phyloP scores from a whole-genome alignment of 768 basidiomycete genomes.

The Phylloporus rhodoxanthus region DNA sequence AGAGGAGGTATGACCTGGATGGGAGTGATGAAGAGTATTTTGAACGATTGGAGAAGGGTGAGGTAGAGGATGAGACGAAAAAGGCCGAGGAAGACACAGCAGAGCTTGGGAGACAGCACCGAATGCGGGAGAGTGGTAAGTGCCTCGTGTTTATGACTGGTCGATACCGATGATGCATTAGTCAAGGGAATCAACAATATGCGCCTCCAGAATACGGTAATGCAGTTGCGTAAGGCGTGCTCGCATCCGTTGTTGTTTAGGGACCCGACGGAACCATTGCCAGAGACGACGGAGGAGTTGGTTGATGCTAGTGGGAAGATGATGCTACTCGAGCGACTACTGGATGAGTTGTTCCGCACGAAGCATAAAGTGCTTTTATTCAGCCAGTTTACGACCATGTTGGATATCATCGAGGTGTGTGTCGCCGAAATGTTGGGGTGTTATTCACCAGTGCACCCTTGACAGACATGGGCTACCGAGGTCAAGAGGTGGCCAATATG shows the following conservation, averaged over 20 bases:
- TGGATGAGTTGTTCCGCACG: slow-evolving; percentile 72
- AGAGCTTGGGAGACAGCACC: slow-evolving; percentile 53
- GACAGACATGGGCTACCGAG: slow-evolving; percentile 68
- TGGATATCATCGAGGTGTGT: slow-evolving; percentile 85
- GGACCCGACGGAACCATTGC: slow-evolving; percentile 22
- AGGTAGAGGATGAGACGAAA: slow-evolving; percentile 32
- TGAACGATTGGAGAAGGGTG: slow-evolving; percentile 48
- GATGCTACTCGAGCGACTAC: slow-evolving; percentile 87
- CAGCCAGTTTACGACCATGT: slow-evolving; percentile 94
- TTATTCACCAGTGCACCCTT: not conserved
- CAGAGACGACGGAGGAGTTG: slow-evolving; percentile 70
- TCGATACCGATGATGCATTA: slow-evolving; percentile 27
- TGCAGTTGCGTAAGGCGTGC: slow-evolving; percentile 96
- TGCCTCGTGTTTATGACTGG: not conserved
- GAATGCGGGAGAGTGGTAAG: slow-evolving; percentile 56
- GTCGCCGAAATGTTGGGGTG: no score
- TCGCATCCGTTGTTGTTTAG: slow-evolving; percentile 90
- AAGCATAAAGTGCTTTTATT: slow-evolving; percentile 84
- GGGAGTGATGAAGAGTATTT: slow-evolving; percentile 63
- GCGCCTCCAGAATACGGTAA: slow-evolving; percentile 89
- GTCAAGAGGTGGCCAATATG: slow-evolving; percentile 80
- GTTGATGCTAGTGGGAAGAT: slow-evolving; percentile 92
- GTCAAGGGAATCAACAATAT: slow-evolving; percentile 87
- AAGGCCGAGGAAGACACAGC: slow-evolving; percentile 43
- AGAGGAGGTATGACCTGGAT: slow-evolving; percentile 50